Base-by-base conservation (phyloP, 805 yeast genomes). In the Monosporozyma unispora region DNA sequence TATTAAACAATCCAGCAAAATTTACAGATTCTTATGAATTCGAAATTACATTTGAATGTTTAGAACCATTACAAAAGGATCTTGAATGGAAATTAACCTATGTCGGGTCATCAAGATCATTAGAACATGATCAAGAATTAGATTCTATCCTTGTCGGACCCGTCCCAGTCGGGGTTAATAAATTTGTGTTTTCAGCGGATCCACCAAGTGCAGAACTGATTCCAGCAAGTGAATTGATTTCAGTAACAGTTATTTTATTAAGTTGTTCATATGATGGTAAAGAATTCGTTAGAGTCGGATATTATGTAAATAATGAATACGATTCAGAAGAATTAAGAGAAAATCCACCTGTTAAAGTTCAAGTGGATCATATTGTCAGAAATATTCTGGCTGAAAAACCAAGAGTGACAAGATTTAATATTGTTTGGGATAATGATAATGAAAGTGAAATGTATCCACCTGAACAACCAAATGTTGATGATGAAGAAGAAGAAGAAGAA, bases 131-230 rank as follows among this genome's bases (percentile, higher is more conserved):
- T 66, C 99, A 93, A 68, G 97, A 90, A 64, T 73, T 93, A 49
- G 99, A 93, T 63, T 89, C 97, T 1, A 81, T 93, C 37, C 71
- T 93, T n/a, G 99, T 93, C 3, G 99, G 99, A 0, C 99, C 99
- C 0, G 96, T 93, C 2, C 99, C 99, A 0, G 96, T 93, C 1
- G 99, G 99, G 1, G 81, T 91, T 39, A 93, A 93, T 64, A 89
- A 91, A 67, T 93, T 93, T 60, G 76, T 90, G 10, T 85, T 93
- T 66, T 80, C 87, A 18, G 97, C 98, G 0, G 98, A 95, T 60
- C 96, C 99, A 0, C 99, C 99, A 1, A 81, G 91, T 1, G 95
- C 97, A 0, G 98, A 91, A 57, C 69, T 90, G 57, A 93, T 93
- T 56, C 99, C 99, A 0, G 96, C 96, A 3, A 83, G 88, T 56